phyloP scores from a whole-genome alignment of 345 rosid genomes.

The Brassica incana region DNA sequence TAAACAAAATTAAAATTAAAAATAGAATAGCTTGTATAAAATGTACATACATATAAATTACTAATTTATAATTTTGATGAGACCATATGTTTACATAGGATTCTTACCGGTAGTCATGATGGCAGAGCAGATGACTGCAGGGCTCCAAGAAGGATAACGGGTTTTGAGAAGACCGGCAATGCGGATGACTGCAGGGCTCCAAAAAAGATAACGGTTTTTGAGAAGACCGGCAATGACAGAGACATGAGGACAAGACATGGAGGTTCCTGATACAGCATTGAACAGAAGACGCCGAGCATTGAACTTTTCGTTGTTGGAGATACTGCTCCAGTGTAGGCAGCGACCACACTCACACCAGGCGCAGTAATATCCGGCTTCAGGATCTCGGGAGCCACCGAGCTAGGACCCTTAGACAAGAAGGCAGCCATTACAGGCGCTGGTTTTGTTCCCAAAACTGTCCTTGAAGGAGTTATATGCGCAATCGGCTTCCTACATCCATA shows the following conservation, averaged over 20 bases:
- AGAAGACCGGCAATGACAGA: conserved; percentile 79
- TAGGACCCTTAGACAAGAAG: conserved; percentile 83
- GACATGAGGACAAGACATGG: conserved; percentile 90
- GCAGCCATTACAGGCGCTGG: conserved; percentile 80
- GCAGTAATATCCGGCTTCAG: conserved; percentile 85
- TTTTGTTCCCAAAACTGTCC: conserved; percentile 42
- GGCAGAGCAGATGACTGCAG: conserved; percentile 45
- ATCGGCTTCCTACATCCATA: conserved; percentile 50
- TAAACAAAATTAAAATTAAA: no score
- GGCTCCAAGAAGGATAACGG: no score
- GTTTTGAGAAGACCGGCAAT: no score
- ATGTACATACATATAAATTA: no score
- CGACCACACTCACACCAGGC: conserved; percentile 78
- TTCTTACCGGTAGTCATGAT: conserved; percentile 68
- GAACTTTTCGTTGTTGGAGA: conserved; percentile 52
- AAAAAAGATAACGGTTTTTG: conserved; percentile 61
- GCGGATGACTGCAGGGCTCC: conserved; percentile 83
- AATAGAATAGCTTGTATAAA: no score
- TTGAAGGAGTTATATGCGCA: conserved; percentile 52
- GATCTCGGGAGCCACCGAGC: conserved; percentile 54
- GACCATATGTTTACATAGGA: no score
- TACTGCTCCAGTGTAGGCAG: conserved; percentile 61
- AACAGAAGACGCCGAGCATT: conserved; percentile 58
- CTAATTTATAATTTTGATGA: no score
- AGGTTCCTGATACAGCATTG: conserved; percentile 67